Base-by-base conservation (phyloP, 345 rosid genomes). In the Leavenworthia alabamica region DNA sequence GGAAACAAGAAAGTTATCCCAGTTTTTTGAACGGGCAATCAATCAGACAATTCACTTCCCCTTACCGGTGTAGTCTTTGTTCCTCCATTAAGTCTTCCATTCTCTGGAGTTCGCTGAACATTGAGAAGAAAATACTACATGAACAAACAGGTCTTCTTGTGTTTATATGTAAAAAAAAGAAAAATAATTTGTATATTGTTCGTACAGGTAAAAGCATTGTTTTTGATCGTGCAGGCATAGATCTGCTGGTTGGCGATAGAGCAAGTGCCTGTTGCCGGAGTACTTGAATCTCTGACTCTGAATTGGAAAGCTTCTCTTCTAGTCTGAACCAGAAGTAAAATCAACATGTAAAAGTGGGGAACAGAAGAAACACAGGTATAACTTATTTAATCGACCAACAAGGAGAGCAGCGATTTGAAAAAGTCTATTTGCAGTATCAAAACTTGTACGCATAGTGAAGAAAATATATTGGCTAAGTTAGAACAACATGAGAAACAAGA, bases 231-330 rank as follows among this genome's bases (percentile, higher is more conserved):
- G 78, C 72, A 56, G 96, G 59, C 75, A 87, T 66, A 62, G 86
- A 46, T 79, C 86, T 90, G 51, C 92, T 91, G 41, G 97, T 94
- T 32, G 99, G 97, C 11, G 99, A 90, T 62, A 94, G 80, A 59
- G 92, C 76, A 69, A 94, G 77, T 58, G 99, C 90, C 74, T 94
- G 99, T 75, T 94, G 96, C 44, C 99, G 90, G 37, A 94, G 92
- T 33, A 94, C 97, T 83, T 94, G 99, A 80, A 76, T 94, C 75
- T 94, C 99, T 2, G 99, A 87, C 74, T 94, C 99, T 35, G 87
- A 84, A 74, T 94, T 94, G 67, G 96, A 81, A 72, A 94, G 94
- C 67, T 86, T 94, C 71, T 94, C 97, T 80, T 94, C 97, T 53
- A 90, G 64, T 73, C 99, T 93, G 81, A 62, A 55, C 26, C 60